Evolutionary conservation across 2,329 filamentous ascomycete genomes (phyloP).

Genomic region (Didymella pinodella): DNA sequence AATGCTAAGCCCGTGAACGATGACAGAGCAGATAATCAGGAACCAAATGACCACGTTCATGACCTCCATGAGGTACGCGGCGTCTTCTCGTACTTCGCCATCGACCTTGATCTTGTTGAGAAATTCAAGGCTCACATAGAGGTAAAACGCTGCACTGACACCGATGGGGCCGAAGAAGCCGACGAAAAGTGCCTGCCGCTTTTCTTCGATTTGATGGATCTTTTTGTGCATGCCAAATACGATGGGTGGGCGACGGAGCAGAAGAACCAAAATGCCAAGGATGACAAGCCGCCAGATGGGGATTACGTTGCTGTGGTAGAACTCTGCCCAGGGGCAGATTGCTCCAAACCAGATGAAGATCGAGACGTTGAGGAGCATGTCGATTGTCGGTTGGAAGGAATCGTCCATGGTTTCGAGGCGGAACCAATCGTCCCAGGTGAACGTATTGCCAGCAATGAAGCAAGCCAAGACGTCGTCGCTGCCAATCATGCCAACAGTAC

Average conservation of each 20-base stretch:
- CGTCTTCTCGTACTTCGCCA: slow-evolving; percentile 70
- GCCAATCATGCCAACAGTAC: slow-evolving; percentile 85
- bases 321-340: slow-evolving; percentile 79
- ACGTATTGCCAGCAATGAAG: slow-evolving; percentile 89
- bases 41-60: slow-evolving; percentile 85
- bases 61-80: slow-evolving; percentile 69
- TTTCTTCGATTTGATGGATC: slow-evolving; percentile 80
- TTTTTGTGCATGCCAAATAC: slow-evolving; percentile 75
- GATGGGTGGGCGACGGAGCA: slow-evolving; percentile 80
- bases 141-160: slow-evolving; percentile 88
- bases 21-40: slow-evolving; percentile 80
- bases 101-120: slow-evolving; percentile 66
- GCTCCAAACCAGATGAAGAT: slow-evolving; percentile 83
- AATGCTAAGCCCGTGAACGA: slow-evolving; percentile 83
- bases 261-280: slow-evolving; percentile 77
- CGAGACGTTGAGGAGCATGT: slow-evolving; percentile 89
- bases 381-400: slow-evolving; percentile 90
- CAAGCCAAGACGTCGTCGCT: slow-evolving; percentile 91
- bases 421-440: slow-evolving; percentile 92
- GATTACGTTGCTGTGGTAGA: slow-evolving; percentile 72
- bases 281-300: slow-evolving; percentile 75
- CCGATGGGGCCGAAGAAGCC: slow-evolving; percentile 95
- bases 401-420: slow-evolving; percentile 87
- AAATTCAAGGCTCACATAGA: slow-evolving; percentile 82
- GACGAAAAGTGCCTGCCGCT: slow-evolving; percentile 80